phyloP scores from a whole-genome alignment of 2,329 filamentous ascomycete genomes.

The Talaromyces verruculosus region DNA sequence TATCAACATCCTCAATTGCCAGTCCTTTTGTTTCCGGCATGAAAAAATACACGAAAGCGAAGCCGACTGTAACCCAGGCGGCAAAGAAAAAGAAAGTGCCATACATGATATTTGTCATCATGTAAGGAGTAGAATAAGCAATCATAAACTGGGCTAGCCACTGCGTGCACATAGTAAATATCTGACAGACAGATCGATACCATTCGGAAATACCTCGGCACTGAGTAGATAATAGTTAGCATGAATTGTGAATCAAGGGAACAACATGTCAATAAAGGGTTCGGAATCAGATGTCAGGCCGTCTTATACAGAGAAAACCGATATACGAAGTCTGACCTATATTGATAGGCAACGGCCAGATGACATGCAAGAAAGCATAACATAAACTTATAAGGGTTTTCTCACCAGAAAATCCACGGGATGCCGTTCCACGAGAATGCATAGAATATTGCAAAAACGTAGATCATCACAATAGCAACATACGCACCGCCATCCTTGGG shows the following conservation, averaged over 20 bases:
- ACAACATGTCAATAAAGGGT: too few species aligned
- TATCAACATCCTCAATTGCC: conserved; percentile 64
- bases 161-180: conserved; percentile 66
- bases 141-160: conserved; percentile 76
- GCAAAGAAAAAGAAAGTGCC: conserved; percentile 68
- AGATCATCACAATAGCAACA: conserved; percentile 69
- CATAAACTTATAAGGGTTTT: background rate
- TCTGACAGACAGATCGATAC: conserved; percentile 65
- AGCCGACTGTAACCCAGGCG: conserved; percentile 65
- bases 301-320: too few species aligned
- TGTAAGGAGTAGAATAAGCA: conserved; percentile 65
- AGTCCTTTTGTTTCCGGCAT: conserved; percentile 72
- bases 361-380: too few species aligned
- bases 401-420: conserved; percentile 59
- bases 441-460: conserved; percentile 69
- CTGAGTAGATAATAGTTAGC: conserved; percentile 35
- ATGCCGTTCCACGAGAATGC: conserved; percentile 70
- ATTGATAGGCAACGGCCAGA: too few species aligned
- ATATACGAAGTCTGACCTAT: too few species aligned
- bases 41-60: conserved; percentile 64
- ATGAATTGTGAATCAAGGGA: too few species aligned
- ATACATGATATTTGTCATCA: conserved; percentile 57
- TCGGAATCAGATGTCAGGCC: too few species aligned
- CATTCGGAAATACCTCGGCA: conserved; percentile 66
- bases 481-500: conserved; percentile 61